A percentile compares a stretch with the other conserved stretches of the same genome.
phyloP scores from a whole-genome alignment of 2,329 filamentous ascomycete species.

The Aureobasidium vineae region DNA sequence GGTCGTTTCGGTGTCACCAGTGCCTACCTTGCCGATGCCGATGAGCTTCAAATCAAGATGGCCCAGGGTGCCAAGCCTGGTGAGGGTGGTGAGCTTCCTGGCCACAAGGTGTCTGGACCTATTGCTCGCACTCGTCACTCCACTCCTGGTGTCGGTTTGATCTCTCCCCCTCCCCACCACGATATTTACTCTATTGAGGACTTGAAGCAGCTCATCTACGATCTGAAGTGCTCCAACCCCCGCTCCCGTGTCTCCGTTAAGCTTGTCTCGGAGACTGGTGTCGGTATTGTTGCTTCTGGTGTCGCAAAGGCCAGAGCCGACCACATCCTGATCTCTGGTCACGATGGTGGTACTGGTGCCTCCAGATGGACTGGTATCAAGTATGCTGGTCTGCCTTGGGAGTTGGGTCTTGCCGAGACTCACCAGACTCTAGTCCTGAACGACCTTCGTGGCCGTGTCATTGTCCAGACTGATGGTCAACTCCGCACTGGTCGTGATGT shows the following conservation, averaged over 20 bases:
- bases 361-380: constrained; percentile 99
- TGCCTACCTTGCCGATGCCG: constrained; percentile 89
- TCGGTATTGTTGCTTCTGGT: constrained; percentile 95
- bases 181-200: constrained; percentile 99
- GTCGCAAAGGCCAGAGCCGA: constrained; percentile 97
- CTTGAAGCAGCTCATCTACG: constrained; percentile 96
- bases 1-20: constrained; percentile 96
- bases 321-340: constrained; percentile 93
- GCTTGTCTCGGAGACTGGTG: constrained; percentile 94
- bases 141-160: constrained; percentile 91
- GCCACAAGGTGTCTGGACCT: constrained; percentile 92
- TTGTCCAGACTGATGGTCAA: constrained; percentile 95
- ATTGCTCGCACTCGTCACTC: constrained; percentile 95
- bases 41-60: constrained; percentile 99
- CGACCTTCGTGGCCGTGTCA: constrained; percentile 89
- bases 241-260: constrained; percentile 92
- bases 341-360: constrained; percentile 94
- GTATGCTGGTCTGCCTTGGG: constrained; percentile 95
- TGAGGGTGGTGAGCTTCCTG: constrained; percentile 94
- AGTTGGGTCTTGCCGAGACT: constrained; percentile 92
- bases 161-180: constrained; percentile 93
- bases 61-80: constrained; percentile 97
- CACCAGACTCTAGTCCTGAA: constrained; percentile 96
- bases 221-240: constrained; percentile 94
- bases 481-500: constrained; percentile 89